Evolutionary conservation across 768 basidiomycete genomes (phyloP), one percentile per base, ranked within the genome.

Genomic region (Rhodosporidiobolus odoratus): DNA sequence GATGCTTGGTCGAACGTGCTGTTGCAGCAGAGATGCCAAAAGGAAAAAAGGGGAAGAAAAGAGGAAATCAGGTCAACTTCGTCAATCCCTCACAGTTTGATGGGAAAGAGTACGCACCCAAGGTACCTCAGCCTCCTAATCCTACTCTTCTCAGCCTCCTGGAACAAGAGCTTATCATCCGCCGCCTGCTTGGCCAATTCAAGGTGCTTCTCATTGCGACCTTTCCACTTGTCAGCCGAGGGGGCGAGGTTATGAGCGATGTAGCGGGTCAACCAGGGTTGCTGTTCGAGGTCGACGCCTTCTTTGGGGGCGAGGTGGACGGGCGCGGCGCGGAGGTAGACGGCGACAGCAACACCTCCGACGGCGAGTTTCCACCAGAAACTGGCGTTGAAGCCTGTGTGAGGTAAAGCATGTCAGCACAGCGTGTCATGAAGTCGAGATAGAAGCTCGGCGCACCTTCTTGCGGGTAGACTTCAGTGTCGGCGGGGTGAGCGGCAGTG

Each of bases 1-100:
- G 80, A 80, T n/a, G 77, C 80, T 71, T 77, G 78, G 62, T 81
- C 80, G 65, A 81, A 81, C 12, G 76, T 67, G 34, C 81, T 81
- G 68, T 4, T 9, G 30, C 10, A 21, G 30, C 54, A 5, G 52
- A n/a, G 7, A n/a, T 8, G 48, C 21, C 12, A 34, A 45, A 5
- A 7, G 17, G 37, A 40, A 54, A 7, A 15, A 4, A 35, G n/a
- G 63, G 23, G 8, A 23, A n/a, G 21, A 50, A 50, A n/a, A n/a
- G 48, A 50, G 48, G 23, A 23, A 23, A 23, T 50, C 21, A n/a
- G n/a, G n/a, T n/a, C n/a, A 50, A 45, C 13, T 13, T 45, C 23
- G 43, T 45, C 43, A 23, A 45, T 23, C 12, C 12, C 12, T 13
- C 13, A 23, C 43, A 23, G 43, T 45, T 13, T 23, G 43, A 13